phyloP scores from a whole-genome alignment of 2,329 filamentous ascomycete species.

The Penicillium fuscoglaucum region DNA sequence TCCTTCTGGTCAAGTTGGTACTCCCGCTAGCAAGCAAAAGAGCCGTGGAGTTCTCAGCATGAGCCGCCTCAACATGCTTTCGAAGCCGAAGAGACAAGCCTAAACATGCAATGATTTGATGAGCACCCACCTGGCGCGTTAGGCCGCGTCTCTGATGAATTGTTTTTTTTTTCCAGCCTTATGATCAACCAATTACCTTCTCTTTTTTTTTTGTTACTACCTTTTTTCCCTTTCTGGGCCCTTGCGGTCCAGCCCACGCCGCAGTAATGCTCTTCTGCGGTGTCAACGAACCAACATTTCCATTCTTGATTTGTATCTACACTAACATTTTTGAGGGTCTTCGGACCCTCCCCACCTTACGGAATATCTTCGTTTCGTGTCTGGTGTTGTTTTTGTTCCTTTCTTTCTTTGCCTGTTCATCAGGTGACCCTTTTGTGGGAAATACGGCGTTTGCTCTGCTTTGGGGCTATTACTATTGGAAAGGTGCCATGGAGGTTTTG shows the following conservation, averaged over 20 bases:
- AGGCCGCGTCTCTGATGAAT: conserved; percentile 2
- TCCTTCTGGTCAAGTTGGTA: conserved; percentile 24
- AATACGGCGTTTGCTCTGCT: conserved; percentile 2
- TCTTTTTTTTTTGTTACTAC: conserved; percentile 5
- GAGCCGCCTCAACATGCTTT: conserved; percentile 50
- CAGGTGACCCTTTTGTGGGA: neutral
- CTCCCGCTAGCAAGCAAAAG: conserved; percentile 35
- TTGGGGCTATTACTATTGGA: neutral
- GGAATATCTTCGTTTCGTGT: conserved; percentile 5
- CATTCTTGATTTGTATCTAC: conserved; percentile 21
- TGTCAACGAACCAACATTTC: conserved; percentile 8
- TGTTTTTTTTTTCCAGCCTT: conserved; percentile 1
- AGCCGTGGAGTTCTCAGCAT: conserved; percentile 41
- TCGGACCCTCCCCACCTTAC: neutral
- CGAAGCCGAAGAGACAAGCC: conserved; percentile 46
- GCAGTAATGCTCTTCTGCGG: conserved; percentile 6
- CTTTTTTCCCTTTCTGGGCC: conserved; percentile 1
- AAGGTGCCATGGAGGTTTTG: neutral
- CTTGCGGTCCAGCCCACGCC: neutral
- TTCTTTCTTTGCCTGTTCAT: neutral
- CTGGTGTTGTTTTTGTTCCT: conserved; percentile 6
- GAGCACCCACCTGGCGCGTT: conserved; percentile 16
- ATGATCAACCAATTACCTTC: neutral
- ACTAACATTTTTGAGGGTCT: conserved; percentile 4
- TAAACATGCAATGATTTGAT: conserved; percentile 16